These are phyloP conservation scores for Ascochyta rabiei DNA, from an alignment of 2,329 filamentous ascomycete species.

Conservation along the genomic window DNA sequence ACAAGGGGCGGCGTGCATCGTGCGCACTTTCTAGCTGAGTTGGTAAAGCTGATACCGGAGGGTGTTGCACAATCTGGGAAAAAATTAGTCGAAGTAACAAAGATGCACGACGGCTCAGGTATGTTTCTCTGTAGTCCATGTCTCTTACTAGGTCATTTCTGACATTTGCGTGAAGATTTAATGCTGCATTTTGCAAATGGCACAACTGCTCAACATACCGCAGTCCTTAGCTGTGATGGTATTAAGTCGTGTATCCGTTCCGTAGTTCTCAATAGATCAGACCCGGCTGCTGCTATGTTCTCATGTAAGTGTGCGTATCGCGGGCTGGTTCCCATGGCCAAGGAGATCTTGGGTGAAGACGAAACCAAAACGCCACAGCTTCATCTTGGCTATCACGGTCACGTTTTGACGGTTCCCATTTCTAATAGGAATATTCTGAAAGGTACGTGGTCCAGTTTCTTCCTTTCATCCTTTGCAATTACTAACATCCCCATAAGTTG, in stretches of 20 bases:
- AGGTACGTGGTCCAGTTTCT: slow-evolving; percentile 27
- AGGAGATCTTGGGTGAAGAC: slow-evolving; percentile 56
- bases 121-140: not conserved
- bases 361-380: slow-evolving; percentile 59
- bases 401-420: slow-evolving; percentile 67
- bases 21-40: slow-evolving; percentile 56
- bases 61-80: slow-evolving; percentile 52
- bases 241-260: slow-evolving; percentile 64
- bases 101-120: slow-evolving; percentile 30
- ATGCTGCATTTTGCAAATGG: slow-evolving; percentile 54
- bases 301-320: slow-evolving; percentile 67
- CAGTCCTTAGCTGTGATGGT: slow-evolving; percentile 67
- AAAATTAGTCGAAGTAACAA: slow-evolving; percentile 32
- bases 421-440: slow-evolving; percentile 63
- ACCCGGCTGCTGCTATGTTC: slow-evolving; percentile 55
- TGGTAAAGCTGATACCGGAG: slow-evolving; percentile 55
- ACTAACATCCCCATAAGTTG: slow-evolving; percentile 27
- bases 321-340: slow-evolving; percentile 64
- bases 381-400: slow-evolving; percentile 63
- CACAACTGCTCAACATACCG: slow-evolving; percentile 50
- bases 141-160: too few species aligned
- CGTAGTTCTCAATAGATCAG: slow-evolving; percentile 56
- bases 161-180: slow-evolving; percentile 22
- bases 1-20: slow-evolving; percentile 52
- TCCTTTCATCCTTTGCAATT: slow-evolving; percentile 46